phyloP scores from a whole-genome alignment of 192 early-diverging fungal species.

The Powellomyces hirtus region DNA sequence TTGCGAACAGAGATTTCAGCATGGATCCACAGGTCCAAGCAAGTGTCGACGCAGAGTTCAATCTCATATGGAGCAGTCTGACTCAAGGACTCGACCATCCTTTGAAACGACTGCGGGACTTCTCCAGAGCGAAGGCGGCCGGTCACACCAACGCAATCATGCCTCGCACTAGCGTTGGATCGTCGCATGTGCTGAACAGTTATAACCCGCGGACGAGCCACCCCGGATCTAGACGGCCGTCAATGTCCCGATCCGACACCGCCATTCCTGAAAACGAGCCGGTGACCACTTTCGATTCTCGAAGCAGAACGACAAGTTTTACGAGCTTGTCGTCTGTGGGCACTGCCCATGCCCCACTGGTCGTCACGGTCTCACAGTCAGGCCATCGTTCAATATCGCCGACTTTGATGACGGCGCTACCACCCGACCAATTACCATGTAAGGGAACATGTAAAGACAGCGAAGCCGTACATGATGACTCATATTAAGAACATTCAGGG shows the following conservation, averaged over 20 bases:
- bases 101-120: conserved; percentile 20
- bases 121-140: background rate
- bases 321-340: background rate
- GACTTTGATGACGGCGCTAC: no score
- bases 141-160: background rate
- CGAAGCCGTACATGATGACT: no score
- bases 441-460: no score
- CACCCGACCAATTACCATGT: no score
- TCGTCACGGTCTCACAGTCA: no score
- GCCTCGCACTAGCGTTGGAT: background rate
- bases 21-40: conserved; percentile 27
- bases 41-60: conserved; percentile 33
- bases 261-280: conserved; percentile 2
- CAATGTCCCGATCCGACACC: background rate
- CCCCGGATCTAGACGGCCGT: conserved; percentile 1
- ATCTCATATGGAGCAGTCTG: conserved; percentile 29
- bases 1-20: conserved; percentile 17
- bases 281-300: background rate
- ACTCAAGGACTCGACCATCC: conserved; percentile 33
- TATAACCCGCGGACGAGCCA: background rate
- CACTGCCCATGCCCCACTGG: no score
- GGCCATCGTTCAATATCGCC: no score
- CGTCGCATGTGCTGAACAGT: background rate
- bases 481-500: no score
- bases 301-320: background rate